Evolutionary conservation across 139 green algal genomes (phyloP), one percentile per base, ranked within the genome.

Genomic region (Chlorella sp.): DNA sequence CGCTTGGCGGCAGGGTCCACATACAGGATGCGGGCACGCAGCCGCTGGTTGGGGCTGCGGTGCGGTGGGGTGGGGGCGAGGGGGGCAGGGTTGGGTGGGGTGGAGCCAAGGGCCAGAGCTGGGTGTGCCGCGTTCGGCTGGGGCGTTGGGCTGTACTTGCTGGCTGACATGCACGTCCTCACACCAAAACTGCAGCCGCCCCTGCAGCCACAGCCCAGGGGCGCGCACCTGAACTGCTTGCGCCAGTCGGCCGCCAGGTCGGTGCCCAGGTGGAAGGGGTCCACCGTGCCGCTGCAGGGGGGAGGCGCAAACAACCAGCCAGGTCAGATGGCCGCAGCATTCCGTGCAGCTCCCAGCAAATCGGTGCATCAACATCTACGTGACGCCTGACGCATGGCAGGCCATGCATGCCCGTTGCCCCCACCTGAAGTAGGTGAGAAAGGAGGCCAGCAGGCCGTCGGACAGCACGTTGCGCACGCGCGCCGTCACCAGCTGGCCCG

Each of bases 361-460:
- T 32, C 60, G 6, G n/a, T 24, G 6, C 62, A 69, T 9, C 60
- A 6, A 26, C 60, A 8, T 30, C 34, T 36, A 5, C 28, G 60
- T 22, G 2, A 26, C 11, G 24, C 1, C 60, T n/a, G n/a, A n/a
- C n/a, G n/a, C n/a, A n/a, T n/a, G n/a, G n/a, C n/a, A n/a, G n/a
- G n/a, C n/a, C n/a, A n/a, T 36, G 60, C 60, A 3, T 3, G 60
- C 60, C 28, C 7, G 73, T 3, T 76, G 40, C 38, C 8, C 19
- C 17, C 40, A 65, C 79, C 32, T 93, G 86, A 99, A 98, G 86
- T 94, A 98, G 60, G 91, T 95, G 41, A 98, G 88, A 85, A 99
- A 98, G 80, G 84, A 92, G 30, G 96, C 84, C n/a, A 93, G 67
- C 34, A 99, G 87, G 11, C 96, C 96, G 87, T 98, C 95, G 16